phyloP scores from a whole-genome alignment of 139 green algal genomes.

The Chlorella sp. region DNA sequence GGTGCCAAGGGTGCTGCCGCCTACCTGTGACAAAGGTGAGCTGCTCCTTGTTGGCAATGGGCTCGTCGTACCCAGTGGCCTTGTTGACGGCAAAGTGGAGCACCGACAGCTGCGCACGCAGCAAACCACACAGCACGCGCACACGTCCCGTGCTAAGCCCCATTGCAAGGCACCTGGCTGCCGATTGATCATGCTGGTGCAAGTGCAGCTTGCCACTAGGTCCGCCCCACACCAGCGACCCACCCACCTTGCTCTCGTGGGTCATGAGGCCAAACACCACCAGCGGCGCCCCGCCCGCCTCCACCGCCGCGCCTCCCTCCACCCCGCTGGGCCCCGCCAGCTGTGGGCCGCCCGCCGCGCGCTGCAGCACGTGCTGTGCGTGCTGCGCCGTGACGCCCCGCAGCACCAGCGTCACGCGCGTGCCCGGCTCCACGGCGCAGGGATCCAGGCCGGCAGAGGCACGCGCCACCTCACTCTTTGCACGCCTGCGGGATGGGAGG shows the following conservation, averaged over 20 bases:
- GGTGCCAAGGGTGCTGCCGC: neutral
- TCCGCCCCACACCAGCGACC: no score
- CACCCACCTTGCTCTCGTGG: constrained; percentile 86
- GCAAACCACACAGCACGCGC: neutral
- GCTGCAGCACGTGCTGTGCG: constrained; percentile 34
- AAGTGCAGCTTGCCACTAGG: no score
- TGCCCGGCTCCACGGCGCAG: constrained; percentile 44
- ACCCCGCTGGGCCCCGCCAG: neutral
- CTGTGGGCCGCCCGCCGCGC: constrained; percentile 20
- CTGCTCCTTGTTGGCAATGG: constrained; percentile 75
- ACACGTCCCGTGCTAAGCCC: neutral
- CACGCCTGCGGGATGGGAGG: constrained; percentile 31
- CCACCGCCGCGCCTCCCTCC: neutral
- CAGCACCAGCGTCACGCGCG: constrained; percentile 60
- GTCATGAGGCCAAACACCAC: constrained; percentile 74
- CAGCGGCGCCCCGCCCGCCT: constrained; percentile 37
- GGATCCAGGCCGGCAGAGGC: constrained; percentile 28
- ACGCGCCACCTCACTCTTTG: constrained; percentile 25
- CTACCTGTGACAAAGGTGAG: constrained; percentile 65
- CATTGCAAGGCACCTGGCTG: no score
- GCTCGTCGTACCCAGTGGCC: constrained; percentile 39
- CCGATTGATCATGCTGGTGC: no score
- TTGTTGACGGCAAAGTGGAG: constrained; percentile 80
- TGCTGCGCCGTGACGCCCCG: constrained; percentile 44
- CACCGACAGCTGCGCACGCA: constrained; percentile 43